Percentiles rank a stretch among this genome's conserved stretches.
Conservation (phyloP, 2,329 filamentous ascomycete genomes). For the Xylariomycetidae sp. region DNA sequence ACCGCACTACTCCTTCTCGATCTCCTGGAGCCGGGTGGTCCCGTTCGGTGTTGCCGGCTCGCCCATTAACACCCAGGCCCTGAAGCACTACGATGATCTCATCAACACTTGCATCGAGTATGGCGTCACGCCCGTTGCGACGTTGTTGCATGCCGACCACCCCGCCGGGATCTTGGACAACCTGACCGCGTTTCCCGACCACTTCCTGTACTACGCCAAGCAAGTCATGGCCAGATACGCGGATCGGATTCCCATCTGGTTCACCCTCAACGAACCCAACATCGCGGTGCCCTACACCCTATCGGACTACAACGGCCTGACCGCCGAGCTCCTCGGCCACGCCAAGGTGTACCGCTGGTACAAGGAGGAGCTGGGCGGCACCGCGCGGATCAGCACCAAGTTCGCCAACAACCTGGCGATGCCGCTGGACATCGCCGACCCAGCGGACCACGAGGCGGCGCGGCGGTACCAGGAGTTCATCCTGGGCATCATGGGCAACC, state of each 20-base stretch:
- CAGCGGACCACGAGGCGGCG: conserved; percentile 37
- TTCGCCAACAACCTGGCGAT: conserved; percentile 46
- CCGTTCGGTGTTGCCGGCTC: conserved; percentile 44
- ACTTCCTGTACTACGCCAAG: conserved; percentile 48
- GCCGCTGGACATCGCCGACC: conserved; percentile 34
- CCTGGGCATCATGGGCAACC: conserved; percentile 45
- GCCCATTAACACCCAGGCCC: conserved; percentile 43
- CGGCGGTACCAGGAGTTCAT: conserved; percentile 41
- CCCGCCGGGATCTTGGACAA: conserved; percentile 36
- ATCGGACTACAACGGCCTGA: conserved; percentile 32
- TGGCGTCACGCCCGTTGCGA: conserved; percentile 42
- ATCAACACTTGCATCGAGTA: conserved; percentile 43
- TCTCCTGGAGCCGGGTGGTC: conserved; percentile 46
- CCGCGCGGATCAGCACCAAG: conserved; percentile 44
- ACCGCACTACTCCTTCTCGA: conserved; percentile 45
- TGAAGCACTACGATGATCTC: conserved; percentile 49
- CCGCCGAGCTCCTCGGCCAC: conserved; percentile 37
- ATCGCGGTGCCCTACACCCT: conserved; percentile 14
- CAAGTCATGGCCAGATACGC: conserved; percentile 45
- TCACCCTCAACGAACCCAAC: conserved; percentile 48
- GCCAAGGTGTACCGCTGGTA: conserved; percentile 47
- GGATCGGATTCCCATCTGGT: conserved; percentile 45
- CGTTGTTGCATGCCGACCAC: conserved; percentile 44
- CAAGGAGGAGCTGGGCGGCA: conserved; percentile 44
- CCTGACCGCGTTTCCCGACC: conserved; percentile 38